A percentile compares a stretch with the other conserved stretches of the same genome.
Conservation (phyloP, 2,329 filamentous ascomycete species). For the Ascochyta viciae-villosae region DNA sequence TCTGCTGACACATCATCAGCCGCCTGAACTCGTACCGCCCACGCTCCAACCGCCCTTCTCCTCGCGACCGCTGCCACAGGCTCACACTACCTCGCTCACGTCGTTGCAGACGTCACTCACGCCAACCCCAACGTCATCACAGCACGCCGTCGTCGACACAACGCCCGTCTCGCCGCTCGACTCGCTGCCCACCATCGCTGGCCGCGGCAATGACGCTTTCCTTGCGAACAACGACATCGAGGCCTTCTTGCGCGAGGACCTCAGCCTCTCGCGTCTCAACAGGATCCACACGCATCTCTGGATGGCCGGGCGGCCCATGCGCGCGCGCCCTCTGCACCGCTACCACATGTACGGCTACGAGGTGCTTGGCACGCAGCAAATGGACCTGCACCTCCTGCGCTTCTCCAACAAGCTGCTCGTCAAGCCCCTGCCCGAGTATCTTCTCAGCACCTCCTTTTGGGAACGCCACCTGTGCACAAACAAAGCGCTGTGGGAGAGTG, state of each 20-base stretch:
- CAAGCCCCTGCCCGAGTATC: constrained; percentile 45
- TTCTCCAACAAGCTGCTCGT: constrained; percentile 41
- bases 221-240: constrained; percentile 37
- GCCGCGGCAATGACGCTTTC: constrained; percentile 23
- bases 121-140: constrained; percentile 2
- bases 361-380: constrained; percentile 41
- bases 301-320: constrained; percentile 49
- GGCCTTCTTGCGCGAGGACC: constrained; percentile 36
- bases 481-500: constrained; percentile 29
- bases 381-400: constrained; percentile 47
- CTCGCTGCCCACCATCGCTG: constrained; percentile 45
- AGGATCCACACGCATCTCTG: constrained; percentile 44
- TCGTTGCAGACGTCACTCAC: constrained; percentile 18
- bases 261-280: constrained; percentile 43
- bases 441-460: constrained; percentile 43
- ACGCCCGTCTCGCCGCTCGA: constrained; percentile 33
- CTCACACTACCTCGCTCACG: constrained; percentile 1
- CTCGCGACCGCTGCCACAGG: constrained; percentile 27
- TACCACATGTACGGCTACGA: constrained; percentile 47
- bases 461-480: constrained; percentile 31
- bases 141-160: constrained; percentile 32
- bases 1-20: too few relatives aligned
- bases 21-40: too few relatives aligned
- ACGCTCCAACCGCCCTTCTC: constrained; percentile 35
- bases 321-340: constrained; percentile 44